A percentile compares a stretch with the other conserved stretches of the same genome.
phyloP scores from a whole-genome alignment of 352 stramenopile species.

The Pythium graminicola region DNA sequence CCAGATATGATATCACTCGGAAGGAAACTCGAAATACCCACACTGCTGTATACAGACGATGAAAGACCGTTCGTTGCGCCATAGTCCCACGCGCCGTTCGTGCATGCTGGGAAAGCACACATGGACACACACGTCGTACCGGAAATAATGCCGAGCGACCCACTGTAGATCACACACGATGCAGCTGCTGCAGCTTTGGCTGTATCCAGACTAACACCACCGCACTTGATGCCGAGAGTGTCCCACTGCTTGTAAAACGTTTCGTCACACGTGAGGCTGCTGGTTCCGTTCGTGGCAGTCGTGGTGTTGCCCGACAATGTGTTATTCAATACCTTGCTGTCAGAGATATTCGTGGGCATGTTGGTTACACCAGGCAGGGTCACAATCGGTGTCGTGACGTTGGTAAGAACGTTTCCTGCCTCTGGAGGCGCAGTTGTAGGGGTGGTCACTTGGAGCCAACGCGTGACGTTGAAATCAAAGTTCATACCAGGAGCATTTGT shows the following conservation, averaged over 20 bases:
- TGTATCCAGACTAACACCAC: slow-evolving; percentile 39
- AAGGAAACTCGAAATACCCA: slow-evolving; percentile 62
- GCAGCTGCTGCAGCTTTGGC: slow-evolving; percentile 41
- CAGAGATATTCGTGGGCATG: neutral
- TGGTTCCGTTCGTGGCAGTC: neutral
- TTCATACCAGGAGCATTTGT: neutral
- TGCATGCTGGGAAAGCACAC: slow-evolving; percentile 73
- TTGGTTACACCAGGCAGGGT: neutral
- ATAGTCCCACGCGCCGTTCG: slow-evolving; percentile 75
- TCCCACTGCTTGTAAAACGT: slow-evolving; percentile 77
- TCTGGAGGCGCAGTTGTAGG: neutral
- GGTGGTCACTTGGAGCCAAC: neutral
- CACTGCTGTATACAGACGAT: slow-evolving; percentile 55
- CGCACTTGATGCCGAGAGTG: slow-evolving; percentile 58
- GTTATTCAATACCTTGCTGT: neutral
- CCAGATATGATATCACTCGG: slow-evolving; percentile 28
- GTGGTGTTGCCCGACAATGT: slow-evolving; percentile 1
- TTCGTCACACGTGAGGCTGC: slow-evolving; percentile 53
- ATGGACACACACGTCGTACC: slow-evolving; percentile 69
- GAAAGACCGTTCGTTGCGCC: slow-evolving; percentile 48
- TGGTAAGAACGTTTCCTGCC: neutral
- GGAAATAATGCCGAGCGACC: slow-evolving; percentile 43
- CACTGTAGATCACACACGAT: slow-evolving; percentile 77
- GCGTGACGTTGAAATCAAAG: neutral
- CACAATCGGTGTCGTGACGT: slow-evolving; percentile 1